Percentiles rank a stretch among this genome's conserved stretches.
Evolutionary conservation across 768 basidiomycete species (phyloP).

Genomic region (Kwoniella botswanensis): DNA sequence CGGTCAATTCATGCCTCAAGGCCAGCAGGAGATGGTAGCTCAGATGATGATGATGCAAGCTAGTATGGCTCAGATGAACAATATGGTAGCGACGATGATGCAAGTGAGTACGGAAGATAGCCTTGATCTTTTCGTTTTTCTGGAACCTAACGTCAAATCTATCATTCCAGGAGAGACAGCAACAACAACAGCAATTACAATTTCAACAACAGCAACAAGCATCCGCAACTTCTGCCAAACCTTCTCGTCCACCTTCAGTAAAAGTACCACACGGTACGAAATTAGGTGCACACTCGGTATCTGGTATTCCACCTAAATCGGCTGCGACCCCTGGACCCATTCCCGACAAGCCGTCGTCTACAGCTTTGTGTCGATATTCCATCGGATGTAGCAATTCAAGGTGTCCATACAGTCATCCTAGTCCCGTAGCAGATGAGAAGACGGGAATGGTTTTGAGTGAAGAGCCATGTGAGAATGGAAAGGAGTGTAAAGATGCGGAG

Average conservation of each 20-base stretch:
- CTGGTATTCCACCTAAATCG: slow-evolving; percentile 38
- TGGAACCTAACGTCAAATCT: no score
- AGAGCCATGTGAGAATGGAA: slow-evolving; percentile 87
- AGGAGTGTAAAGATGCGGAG: slow-evolving; percentile 89
- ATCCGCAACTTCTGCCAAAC: slow-evolving; percentile 29
- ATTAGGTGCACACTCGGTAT: slow-evolving; percentile 49
- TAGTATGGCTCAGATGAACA: slow-evolving; percentile 66
- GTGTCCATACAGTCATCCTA: slow-evolving; percentile 92
- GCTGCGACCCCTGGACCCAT: slow-evolving; percentile 41
- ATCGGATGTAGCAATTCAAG: slow-evolving; percentile 87
- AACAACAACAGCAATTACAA: slow-evolving; percentile 10
- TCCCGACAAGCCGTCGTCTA: slow-evolving; percentile 57
- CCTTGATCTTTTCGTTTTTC: not conserved
- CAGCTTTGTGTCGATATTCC: slow-evolving; percentile 82
- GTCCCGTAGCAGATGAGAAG: slow-evolving; percentile 93
- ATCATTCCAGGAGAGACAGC: slow-evolving; percentile 4
- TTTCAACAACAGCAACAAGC: slow-evolving; percentile 25
- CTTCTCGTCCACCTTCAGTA: slow-evolving; percentile 32
- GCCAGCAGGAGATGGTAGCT: slow-evolving; percentile 71
- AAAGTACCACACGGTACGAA: slow-evolving; percentile 50
- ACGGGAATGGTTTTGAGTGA: slow-evolving; percentile 93
- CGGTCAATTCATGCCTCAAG: slow-evolving; percentile 39
- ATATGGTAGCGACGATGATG: slow-evolving; percentile 54
- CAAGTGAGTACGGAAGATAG: slow-evolving; percentile 27
- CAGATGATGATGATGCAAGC: slow-evolving; percentile 91